A percentile compares a stretch with the other conserved stretches of the same genome.
Conservation (phyloP, 2,329 filamentous ascomycete species). For the Incumbomyces lentus region DNA sequence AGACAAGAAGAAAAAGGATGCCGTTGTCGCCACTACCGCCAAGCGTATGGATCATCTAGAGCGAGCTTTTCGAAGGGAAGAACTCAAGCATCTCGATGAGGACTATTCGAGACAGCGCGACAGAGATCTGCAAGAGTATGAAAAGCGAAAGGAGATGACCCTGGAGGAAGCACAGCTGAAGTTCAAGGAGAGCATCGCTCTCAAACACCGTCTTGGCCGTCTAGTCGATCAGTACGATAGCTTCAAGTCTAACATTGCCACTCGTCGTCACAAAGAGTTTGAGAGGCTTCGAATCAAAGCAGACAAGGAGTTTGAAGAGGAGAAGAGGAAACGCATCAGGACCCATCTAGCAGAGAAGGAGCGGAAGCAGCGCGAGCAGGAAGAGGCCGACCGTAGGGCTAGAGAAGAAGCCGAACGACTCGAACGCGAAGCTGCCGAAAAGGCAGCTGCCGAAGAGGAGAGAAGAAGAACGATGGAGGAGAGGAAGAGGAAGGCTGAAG, state of each 20-base stretch:
- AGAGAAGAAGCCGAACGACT: slow-evolving; percentile 79
- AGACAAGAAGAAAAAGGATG: slow-evolving; percentile 92
- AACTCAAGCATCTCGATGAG: slow-evolving; percentile 76
- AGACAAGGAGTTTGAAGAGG: slow-evolving; percentile 84
- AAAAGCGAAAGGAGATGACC: slow-evolving; percentile 65
- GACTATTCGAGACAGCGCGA: slow-evolving; percentile 80
- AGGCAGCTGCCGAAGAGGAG: slow-evolving; percentile 67
- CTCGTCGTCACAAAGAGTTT: slow-evolving; percentile 86
- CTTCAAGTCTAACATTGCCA: slow-evolving; percentile 72
- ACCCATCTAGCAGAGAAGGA: slow-evolving; percentile 75
- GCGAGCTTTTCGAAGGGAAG: slow-evolving; percentile 91
- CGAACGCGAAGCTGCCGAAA: slow-evolving; percentile 75
- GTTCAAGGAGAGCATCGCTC: slow-evolving; percentile 81
- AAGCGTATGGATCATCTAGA: slow-evolving; percentile 97
- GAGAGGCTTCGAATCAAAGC: slow-evolving; percentile 87
- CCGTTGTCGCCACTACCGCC: slow-evolving; percentile 79
- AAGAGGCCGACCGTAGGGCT: slow-evolving; percentile 68
- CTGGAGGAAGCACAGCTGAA: slow-evolving; percentile 72
- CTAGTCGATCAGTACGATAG: slow-evolving; percentile 74
- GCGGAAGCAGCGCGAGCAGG: slow-evolving; percentile 71
- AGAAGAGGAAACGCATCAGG: slow-evolving; percentile 78
- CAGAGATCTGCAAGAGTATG: slow-evolving; percentile 67
- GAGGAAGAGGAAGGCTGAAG: slow-evolving; percentile 52
- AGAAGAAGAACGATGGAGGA: slow-evolving; percentile 63
- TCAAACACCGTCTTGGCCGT: slow-evolving; percentile 84